Base-by-base conservation (phyloP, 768 basidiomycete species). In the Pisolithus tinctorius region DNA sequence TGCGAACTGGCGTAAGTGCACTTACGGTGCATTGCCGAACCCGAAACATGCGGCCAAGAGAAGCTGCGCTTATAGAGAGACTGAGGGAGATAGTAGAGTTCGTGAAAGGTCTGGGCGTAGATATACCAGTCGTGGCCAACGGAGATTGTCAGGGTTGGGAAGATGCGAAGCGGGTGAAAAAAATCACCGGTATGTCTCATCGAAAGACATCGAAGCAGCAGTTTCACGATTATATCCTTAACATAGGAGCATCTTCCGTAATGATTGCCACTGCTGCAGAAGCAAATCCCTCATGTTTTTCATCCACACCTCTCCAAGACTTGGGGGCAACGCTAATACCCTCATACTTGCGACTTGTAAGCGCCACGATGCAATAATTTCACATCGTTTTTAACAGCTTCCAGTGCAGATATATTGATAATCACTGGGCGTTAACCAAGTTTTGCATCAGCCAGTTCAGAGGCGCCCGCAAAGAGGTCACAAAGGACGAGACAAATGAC, bases 211-310 rank as follows among this genome's bases (percentile, higher is more conserved):
- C 6, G 11, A 3, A 11, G 37, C 34, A 13, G 27, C 45, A 29
- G 5, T 52, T 6, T 50, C 27, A 23, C 17, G 14, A 27, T 34
- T 44, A 27, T 50, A 45, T 20, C 27, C 26, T 44, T 11, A 16
- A 36, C 25, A 25, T 20, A 87, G 86, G 84, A 3, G 92, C 91
- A 10, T 82, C 88, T 60, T 93, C 92, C 0, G 84, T 93, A 38
- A 99, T 99, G 96, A 87, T 99, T 38, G 96, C 96, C 20, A 86
- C 93, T 5, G 93, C 86, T 1, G 96, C 94, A 6, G 96, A 99
- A 67, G 70, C 85, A 4, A 99, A 98, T 66, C 91, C 93, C 0
- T 84, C 88, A 0, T 87, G 92, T 58, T 98, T 98, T 73, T 80
- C 81, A 2, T 69, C 78, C 16, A 78, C 64, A 0, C 87, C 88